Conservation (phyloP, 306 rosid species). For the Biancaea sappan region DNA sequence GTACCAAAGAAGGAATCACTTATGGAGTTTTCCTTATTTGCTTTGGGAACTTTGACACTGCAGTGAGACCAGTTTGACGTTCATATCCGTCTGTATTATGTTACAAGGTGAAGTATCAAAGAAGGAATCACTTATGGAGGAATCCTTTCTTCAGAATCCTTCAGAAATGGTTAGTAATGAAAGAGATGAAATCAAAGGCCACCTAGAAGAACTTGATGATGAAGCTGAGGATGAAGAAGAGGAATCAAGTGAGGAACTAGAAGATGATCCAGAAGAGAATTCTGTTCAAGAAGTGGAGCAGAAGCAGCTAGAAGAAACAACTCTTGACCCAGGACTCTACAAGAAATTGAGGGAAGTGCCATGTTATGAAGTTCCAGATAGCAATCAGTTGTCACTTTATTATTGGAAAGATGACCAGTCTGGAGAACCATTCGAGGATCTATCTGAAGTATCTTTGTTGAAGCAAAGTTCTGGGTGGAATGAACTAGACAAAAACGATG, state of each 20-base stretch:
- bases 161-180: slow-evolving; percentile 4
- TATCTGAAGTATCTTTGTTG: neutral
- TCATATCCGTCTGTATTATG: neutral
- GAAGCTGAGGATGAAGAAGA: slow-evolving; percentile 2
- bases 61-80: slow-evolving; percentile 3
- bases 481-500: too few species aligned
- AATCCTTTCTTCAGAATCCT: neutral
- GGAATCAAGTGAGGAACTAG: slow-evolving; percentile 22
- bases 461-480: neutral
- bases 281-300: neutral
- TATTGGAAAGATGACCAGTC: neutral
- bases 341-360: neutral
- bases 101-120: neutral
- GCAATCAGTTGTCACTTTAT: neutral
- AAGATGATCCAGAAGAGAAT: slow-evolving; percentile 23
- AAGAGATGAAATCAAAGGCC: slow-evolving; percentile 5
- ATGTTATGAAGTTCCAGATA: neutral
- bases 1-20: slow-evolving; percentile 7
- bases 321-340: neutral
- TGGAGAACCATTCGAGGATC: neutral
- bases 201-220: neutral
- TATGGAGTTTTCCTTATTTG: neutral
- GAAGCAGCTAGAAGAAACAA: slow-evolving; percentile 19
- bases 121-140: slow-evolving; percentile 5
- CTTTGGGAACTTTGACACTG: neutral